Base-by-base conservation (phyloP, 768 basidiomycete genomes). In the Termitomyces sp. region DNA sequence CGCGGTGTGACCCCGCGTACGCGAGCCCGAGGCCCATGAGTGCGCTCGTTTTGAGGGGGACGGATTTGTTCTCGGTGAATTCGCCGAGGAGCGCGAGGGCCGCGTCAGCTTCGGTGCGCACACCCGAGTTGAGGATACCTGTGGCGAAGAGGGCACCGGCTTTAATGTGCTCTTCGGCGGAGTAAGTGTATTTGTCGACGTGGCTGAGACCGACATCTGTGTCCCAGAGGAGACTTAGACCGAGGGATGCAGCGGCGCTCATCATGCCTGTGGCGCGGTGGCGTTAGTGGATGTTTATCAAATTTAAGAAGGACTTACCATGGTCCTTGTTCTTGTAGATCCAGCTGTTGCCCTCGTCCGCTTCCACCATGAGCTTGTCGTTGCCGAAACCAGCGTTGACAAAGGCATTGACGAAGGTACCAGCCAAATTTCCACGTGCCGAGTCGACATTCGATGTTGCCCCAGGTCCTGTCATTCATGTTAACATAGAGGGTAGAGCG, bases 251-350 rank as follows among this genome's bases (percentile, higher is more conserved):
- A 27, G 95, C 87, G 24, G 97, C 97, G 59, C 91, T 93, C 82
- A 96, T 87, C 94, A 98, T 98, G 53, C 91, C 91, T 93, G 5
- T 14, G 7, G 30, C 33, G 14, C 13, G 20, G 7, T 24, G n/a
- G 22, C 32, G 12, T 56, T 0, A 34, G 7, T 24, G 39, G 10
- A 43, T 30, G 12, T 39, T 44, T 1, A 22, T 12, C 26, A 43
- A 16, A 10, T 39, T 51, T n/a, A 4, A 12, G n/a, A 8, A 5
- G 26, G 14, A 68, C 80, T 22, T 57, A 88, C 95, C 97, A 62
- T 97, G 93, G 53, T 98, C 96, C 76, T 98, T 98, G 79, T 98
- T 98, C 82, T 98, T 98, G 81, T 98, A 99, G 57, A 99, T 93
- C 95, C 95, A 99, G 66, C 93, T 95, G 72, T 86, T 92, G 14